Percentiles rank a stretch among this genome's conserved stretches.
Conservation (phyloP, 108 stramenopile genomes). For the Licmophora abbreviata region DNA sequence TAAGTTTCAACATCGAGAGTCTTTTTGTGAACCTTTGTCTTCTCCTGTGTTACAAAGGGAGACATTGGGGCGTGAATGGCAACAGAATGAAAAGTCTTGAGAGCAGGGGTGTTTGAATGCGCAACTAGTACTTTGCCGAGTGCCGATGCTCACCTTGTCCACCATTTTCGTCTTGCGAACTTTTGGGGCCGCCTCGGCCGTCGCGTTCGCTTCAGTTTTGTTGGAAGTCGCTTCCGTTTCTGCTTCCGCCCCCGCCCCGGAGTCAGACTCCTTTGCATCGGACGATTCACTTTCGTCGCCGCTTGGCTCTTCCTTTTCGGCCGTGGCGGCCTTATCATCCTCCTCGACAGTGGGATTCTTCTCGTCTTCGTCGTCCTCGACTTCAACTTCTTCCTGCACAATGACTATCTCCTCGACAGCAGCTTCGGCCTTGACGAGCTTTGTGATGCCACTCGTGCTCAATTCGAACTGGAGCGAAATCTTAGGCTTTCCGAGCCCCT, state of each 20-base stretch:
- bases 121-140: not conserved
- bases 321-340: conserved; percentile 9
- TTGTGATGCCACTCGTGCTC: conserved; percentile 77
- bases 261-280: conserved; percentile 18
- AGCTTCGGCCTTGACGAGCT: conserved; percentile 90
- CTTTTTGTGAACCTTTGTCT: conserved; percentile 64
- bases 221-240: conserved; percentile 15
- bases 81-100: too few relatives aligned
- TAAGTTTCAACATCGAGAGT: conserved; percentile 50
- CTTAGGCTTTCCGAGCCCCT: conserved; percentile 89
- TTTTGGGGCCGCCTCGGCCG: conserved; percentile 24
- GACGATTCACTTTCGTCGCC: conserved; percentile 12
- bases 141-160: conserved; percentile 43
- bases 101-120: not conserved
- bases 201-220: conserved; percentile 8
- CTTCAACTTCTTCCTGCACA: conserved; percentile 77
- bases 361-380: conserved; percentile 65
- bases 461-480: conserved; percentile 92
- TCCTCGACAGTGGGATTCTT: conserved; percentile 7
- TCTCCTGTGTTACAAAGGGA: conserved; percentile 52
- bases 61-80: conserved; percentile 33
- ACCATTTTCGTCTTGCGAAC: conserved; percentile 78
- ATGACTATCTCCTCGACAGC: conserved; percentile 83
- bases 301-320: conserved; percentile 15
- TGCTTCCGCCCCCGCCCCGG: conserved; percentile 16